Conservation (phyloP, 805 yeast genomes). For the Priceomyces fermenticarens region DNA sequence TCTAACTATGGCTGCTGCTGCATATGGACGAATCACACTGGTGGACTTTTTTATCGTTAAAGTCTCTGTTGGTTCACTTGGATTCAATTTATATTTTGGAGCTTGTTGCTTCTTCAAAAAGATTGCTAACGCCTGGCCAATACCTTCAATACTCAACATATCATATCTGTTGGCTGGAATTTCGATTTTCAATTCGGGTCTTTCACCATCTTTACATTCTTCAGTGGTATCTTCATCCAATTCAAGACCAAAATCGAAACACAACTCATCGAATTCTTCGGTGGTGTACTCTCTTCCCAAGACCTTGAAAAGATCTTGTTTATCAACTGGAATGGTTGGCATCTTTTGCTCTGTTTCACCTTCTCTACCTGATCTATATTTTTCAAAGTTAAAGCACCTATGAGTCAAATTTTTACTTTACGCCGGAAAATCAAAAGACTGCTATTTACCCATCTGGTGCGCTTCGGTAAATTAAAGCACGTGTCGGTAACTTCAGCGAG, state of each 20-base stretch:
- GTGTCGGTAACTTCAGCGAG: too few species aligned
- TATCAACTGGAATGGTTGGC: conserved; percentile 98
- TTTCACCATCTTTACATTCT: conserved; percentile 66
- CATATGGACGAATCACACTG: conserved; percentile 78
- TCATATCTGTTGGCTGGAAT: conserved; percentile 98
- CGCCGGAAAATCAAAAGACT: too few species aligned
- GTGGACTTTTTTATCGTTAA: conserved; percentile 78
- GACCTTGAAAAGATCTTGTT: conserved; percentile 82
- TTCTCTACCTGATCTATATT: too few species aligned
- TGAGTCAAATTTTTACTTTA: conserved; percentile 3
- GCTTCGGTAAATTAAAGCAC: too few species aligned
- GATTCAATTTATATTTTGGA: conserved; percentile 65
- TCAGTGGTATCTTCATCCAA: conserved; percentile 96
- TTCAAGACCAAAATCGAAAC: conserved; percentile 97
- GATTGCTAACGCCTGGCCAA: conserved; percentile 90
- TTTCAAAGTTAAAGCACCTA: too few species aligned
- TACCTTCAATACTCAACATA: conserved; percentile 97
- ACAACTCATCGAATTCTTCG: conserved; percentile 92
- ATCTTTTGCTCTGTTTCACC: conserved; percentile 31
- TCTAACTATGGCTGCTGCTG: conserved; percentile 92
- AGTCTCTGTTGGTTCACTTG: conserved; percentile 56
- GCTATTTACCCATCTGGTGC: too few species aligned
- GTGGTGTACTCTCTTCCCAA: conserved; percentile 64
- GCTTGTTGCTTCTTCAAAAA: conserved; percentile 67
- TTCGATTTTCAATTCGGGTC: conserved; percentile 96